Conservation (phyloP, 2,329 filamentous ascomycete species). For the Ceratocystis alfenasii region DNA sequence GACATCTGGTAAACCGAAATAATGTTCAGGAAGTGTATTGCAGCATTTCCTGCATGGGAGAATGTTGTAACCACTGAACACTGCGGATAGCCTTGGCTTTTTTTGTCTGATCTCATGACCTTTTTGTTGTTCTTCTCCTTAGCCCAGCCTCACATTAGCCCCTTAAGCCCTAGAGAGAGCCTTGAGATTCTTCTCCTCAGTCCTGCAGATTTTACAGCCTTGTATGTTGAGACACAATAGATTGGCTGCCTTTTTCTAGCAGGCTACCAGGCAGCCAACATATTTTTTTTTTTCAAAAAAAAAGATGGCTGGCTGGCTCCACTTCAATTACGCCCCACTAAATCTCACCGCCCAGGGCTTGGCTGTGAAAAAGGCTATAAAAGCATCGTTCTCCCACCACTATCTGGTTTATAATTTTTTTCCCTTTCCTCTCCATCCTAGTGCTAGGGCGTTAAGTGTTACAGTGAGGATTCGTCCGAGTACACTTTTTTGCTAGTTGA, state of each 20-base stretch:
- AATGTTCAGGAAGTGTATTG: constrained; percentile 16
- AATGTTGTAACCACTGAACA: constrained; percentile 12
- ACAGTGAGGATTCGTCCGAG: constrained; percentile 69
- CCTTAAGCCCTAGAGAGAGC: neutral
- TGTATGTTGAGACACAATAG: no score
- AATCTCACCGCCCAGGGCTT: constrained; percentile 18
- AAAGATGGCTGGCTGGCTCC: neutral
- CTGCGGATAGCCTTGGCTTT: constrained; percentile 19
- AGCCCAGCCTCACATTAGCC: neutral
- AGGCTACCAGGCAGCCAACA: neutral
- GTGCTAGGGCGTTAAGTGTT: constrained; percentile 66
- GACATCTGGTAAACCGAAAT: constrained; percentile 23
- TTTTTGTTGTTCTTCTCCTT: neutral
- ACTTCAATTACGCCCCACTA: neutral
- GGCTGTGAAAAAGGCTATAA: constrained; percentile 28
- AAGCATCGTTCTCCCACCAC: constrained; percentile 23
- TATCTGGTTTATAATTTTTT: constrained; percentile 29
- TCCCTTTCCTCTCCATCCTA: constrained; percentile 41
- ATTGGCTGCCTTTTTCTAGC: no score
- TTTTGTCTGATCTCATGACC: constrained; percentile 14
- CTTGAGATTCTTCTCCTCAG: neutral
- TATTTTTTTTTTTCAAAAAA: neutral
- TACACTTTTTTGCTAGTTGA: constrained; percentile 72
- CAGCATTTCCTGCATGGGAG: neutral
- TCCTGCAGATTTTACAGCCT: no score